phyloP scores from a whole-genome alignment of 1,284 basidiomycete genomes.

The Tylopilus sp. region DNA sequence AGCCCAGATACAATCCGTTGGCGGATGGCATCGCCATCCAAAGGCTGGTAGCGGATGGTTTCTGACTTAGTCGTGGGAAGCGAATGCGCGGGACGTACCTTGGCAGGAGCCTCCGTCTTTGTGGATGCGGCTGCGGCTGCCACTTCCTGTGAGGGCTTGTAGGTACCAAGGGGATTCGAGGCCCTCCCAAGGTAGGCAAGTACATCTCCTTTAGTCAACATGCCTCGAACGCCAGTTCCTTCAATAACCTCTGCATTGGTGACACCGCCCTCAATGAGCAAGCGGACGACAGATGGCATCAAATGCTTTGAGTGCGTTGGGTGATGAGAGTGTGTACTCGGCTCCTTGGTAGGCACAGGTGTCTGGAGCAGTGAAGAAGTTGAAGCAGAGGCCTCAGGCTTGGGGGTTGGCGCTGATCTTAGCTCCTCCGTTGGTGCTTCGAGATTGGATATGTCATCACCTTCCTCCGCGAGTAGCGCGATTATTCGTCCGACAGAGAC shows the following conservation, averaged over 20 bases:
- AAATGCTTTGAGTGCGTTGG: slow-evolving; percentile 59
- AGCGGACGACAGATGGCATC: slow-evolving; percentile 74
- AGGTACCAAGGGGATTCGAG: slow-evolving; percentile 73
- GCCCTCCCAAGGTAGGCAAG: slow-evolving; percentile 78
- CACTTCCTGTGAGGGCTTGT: slow-evolving; percentile 44
- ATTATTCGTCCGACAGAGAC: slow-evolving; percentile 87
- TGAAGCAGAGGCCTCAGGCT: slow-evolving; percentile 26
- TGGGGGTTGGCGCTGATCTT: slow-evolving; percentile 22
- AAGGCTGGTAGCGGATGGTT: slow-evolving; percentile 35
- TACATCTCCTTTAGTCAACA: slow-evolving; percentile 90
- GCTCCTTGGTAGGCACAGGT: slow-evolving; percentile 19
- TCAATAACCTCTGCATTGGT: slow-evolving; percentile 55
- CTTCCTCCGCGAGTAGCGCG: slow-evolving; percentile 93
- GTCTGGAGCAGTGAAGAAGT: slow-evolving; percentile 29
- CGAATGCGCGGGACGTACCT: slow-evolving; percentile 5
- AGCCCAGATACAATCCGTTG: slow-evolving; percentile 70
- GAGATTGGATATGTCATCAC: slow-evolving; percentile 88
- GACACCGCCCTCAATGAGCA: slow-evolving; percentile 60
- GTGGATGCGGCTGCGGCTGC: slow-evolving; percentile 32
- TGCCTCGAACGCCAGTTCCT: slow-evolving; percentile 81
- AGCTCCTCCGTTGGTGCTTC: slow-evolving; percentile 63
- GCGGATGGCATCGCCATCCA: slow-evolving; percentile 69
- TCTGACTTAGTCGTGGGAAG: slow-evolving; percentile 39
- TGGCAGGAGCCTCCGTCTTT: slow-evolving; percentile 32
- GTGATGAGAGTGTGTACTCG: slow-evolving; percentile 25